A percentile compares a stretch with the other conserved stretches of the same genome.
Conservation (phyloP, 2,329 filamentous ascomycete species). For the Epicoccum sorghinum region DNA sequence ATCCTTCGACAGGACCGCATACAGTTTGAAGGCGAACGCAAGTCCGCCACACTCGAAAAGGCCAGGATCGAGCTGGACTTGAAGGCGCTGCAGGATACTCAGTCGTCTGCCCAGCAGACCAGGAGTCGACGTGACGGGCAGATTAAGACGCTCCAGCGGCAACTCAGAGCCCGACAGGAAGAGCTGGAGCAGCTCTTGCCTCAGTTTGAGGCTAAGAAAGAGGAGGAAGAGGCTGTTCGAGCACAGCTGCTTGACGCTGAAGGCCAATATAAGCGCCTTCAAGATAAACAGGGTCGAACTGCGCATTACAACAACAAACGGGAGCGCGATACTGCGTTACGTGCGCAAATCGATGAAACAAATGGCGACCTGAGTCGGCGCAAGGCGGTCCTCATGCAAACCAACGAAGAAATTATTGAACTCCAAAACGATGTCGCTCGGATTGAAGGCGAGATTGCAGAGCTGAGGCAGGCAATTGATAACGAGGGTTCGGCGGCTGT, state of each 20-base stretch:
- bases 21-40: constrained; percentile 88
- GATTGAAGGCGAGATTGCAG: constrained; percentile 74
- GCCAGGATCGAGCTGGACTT: constrained; percentile 87
- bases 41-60: constrained; percentile 76
- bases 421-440: constrained; percentile 73
- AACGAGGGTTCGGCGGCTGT: constrained; percentile 78
- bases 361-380: constrained; percentile 77
- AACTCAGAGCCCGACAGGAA: constrained; percentile 76
- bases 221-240: constrained; percentile 73
- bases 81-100: constrained; percentile 81
- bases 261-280: constrained; percentile 75
- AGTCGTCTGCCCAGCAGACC: constrained; percentile 76
- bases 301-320: constrained; percentile 86
- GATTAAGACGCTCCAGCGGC: constrained; percentile 71
- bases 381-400: constrained; percentile 83
- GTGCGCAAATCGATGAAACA: constrained; percentile 79
- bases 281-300: constrained; percentile 89
- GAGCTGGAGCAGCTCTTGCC: constrained; percentile 80
- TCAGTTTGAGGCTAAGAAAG: constrained; percentile 73
- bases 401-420: constrained; percentile 78
- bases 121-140: constrained; percentile 74
- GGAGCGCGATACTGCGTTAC: constrained; percentile 84
- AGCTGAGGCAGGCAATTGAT: constrained; percentile 74
- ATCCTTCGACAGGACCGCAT: constrained; percentile 82
- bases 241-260: constrained; percentile 78